Evolutionary conservation across 345 rosid genomes (phyloP).

Genomic region (Gossypium thurberi): DNA sequence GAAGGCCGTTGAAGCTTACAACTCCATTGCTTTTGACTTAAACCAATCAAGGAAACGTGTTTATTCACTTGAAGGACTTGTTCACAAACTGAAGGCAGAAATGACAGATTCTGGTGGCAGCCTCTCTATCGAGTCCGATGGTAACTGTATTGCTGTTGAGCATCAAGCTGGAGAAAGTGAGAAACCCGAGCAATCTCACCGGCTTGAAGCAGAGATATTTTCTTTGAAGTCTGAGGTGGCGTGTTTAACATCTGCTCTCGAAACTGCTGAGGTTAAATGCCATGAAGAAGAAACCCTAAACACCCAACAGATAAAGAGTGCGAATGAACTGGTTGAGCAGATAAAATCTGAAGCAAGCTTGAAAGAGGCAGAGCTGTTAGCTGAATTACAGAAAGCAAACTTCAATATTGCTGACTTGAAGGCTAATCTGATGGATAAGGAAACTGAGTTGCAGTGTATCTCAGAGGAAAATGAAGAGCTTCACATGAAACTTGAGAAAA

Average conservation of each 20-base stretch:
- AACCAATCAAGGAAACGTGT: constrained; percentile 56
- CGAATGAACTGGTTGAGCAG: constrained; percentile 44
- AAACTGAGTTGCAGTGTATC: constrained; percentile 64
- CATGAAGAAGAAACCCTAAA: constrained; percentile 35
- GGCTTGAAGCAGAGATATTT: constrained; percentile 42
- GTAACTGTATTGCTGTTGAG: constrained; percentile 20
- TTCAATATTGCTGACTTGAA: constrained; percentile 58
- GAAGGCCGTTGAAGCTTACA: constrained; percentile 55
- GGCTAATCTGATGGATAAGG: constrained; percentile 81
- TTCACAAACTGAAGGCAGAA: constrained; percentile 28
- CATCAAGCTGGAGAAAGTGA: constrained; percentile 25
- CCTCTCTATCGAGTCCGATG: constrained; percentile 10
- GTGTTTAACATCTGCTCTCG: constrained; percentile 44
- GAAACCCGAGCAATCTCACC: constrained; percentile 30
- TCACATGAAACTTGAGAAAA: constrained; percentile 41
- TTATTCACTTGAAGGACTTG: constrained; percentile 47
- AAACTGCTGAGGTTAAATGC: constrained; percentile 38
- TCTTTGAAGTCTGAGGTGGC: constrained; percentile 53
- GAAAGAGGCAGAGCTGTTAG: constrained; percentile 56
- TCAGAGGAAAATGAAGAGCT: constrained; percentile 70
- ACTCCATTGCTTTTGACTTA: constrained; percentile 53
- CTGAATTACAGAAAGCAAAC: constrained; percentile 53
- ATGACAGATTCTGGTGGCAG: constrained; percentile 8
- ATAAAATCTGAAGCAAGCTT: constrained; percentile 30
- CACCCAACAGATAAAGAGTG: constrained; percentile 37